Evolutionary conservation across 2,329 filamentous ascomycete genomes (phyloP).

Genomic region (Ophiocordyceps australis): DNA sequence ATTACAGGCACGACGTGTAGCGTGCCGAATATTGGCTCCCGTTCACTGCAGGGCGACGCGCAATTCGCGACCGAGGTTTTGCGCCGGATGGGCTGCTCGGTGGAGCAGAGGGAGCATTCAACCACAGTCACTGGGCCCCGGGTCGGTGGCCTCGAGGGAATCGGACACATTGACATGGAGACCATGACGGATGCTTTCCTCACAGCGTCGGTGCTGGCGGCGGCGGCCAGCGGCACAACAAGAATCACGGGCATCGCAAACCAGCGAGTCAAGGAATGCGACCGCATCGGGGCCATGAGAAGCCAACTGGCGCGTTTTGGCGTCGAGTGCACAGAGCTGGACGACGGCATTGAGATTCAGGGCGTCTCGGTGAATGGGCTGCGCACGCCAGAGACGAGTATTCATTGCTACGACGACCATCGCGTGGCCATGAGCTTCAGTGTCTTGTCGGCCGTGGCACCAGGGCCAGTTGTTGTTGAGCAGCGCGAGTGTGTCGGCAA

Average conservation of each 20-base stretch:
- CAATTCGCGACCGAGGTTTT: constrained; percentile 84
- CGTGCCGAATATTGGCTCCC: constrained; percentile 86
- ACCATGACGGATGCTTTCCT: constrained; percentile 98
- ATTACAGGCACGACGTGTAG: constrained; percentile 94
- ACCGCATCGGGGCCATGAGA: constrained; percentile 89
- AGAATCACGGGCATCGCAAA: constrained; percentile 91
- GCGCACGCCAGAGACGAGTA: constrained; percentile 38
- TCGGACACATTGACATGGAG: constrained; percentile 89
- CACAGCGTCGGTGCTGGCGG: constrained; percentile 82
- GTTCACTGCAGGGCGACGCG: constrained; percentile 85
- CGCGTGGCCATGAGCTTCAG: constrained; percentile 98
- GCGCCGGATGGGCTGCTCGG: constrained; percentile 80
- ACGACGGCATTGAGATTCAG: constrained; percentile 74
- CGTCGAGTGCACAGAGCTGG: constrained; percentile 68
- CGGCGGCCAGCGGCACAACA: constrained; percentile 69
- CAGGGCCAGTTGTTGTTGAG: constrained; percentile 55
- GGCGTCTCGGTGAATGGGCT: constrained; percentile 31
- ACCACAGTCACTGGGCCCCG: constrained; percentile 89
- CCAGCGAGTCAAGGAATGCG: constrained; percentile 95
- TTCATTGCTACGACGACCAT: constrained; percentile 95
- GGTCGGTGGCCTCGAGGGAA: constrained; percentile 50
- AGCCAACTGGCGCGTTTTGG: constrained; percentile 89
- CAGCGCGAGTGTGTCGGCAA: constrained; percentile 92
- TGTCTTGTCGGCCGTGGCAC: constrained; percentile 59
- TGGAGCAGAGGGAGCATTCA: constrained; percentile 67